These are phyloP conservation scores for Phaeosphaeriaceae sp. DNA, from an alignment of 2,329 filamentous ascomycete species.

Conservation along the genomic window DNA sequence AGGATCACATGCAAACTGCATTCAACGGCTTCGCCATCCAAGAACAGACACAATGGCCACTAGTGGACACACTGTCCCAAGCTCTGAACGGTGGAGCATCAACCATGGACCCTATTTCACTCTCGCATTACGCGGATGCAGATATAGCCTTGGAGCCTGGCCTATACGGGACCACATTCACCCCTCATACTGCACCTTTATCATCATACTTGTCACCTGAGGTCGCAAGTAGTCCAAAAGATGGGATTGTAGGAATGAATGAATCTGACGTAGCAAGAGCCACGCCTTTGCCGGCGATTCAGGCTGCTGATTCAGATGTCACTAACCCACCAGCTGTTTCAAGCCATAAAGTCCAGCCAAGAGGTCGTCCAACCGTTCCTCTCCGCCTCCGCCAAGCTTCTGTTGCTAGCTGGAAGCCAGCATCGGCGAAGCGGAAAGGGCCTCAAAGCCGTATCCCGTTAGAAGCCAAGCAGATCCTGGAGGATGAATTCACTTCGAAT, in stretches of 20 bases:
- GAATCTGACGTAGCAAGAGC: not conserved
- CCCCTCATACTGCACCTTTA: slow-evolving; percentile 6
- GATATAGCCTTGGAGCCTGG: not conserved
- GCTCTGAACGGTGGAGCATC: not conserved
- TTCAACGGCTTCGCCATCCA: not conserved
- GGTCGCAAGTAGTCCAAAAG: not conserved
- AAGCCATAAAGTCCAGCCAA: not conserved
- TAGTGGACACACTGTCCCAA: not conserved
- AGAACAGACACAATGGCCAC: slow-evolving; percentile 5
- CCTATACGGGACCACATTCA: not conserved
- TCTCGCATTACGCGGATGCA: not conserved
- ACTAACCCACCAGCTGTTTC: not conserved
- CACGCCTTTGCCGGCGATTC: not conserved
- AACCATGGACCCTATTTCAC: not conserved
- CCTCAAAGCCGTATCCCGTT: slow-evolving; percentile 39
- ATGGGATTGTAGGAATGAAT: not conserved
- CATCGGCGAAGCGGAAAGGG: slow-evolving; percentile 43
- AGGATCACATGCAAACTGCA: slow-evolving; percentile 8
- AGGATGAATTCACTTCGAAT: slow-evolving; percentile 44
- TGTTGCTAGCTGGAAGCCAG: slow-evolving; percentile 33
- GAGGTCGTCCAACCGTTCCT: slow-evolving; percentile 6
- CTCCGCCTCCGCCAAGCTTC: slow-evolving; percentile 18
- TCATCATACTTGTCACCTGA: slow-evolving; percentile 4
- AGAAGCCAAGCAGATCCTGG: slow-evolving; percentile 42
- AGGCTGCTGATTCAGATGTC: not conserved